phyloP scores from a whole-genome alignment of 1,139 yeast genomes.

The Blastobotrys indianensis region DNA sequence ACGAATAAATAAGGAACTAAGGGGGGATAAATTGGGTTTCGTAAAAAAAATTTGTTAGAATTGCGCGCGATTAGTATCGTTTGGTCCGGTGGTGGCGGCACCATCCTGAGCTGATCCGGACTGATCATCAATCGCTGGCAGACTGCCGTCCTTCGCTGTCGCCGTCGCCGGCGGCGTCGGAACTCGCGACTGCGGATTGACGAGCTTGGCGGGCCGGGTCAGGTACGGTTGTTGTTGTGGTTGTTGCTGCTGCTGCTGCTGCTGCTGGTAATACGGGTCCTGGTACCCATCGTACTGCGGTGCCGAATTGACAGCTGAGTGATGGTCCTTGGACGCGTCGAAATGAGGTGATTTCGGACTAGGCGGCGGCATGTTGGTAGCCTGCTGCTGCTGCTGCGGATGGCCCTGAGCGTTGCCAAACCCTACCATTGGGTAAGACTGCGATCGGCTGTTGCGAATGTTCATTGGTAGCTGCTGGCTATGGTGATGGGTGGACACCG shows the following conservation, averaged over 20 bases:
- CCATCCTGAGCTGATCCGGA: too few relatives aligned
- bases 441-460: slow-evolving; percentile 12
- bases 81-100: too few relatives aligned
- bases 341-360: background rate
- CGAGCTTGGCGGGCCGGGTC: too few relatives aligned
- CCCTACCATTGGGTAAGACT: slow-evolving; percentile 12
- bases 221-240: background rate
- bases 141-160: too few relatives aligned
- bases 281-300: slow-evolving; percentile 5
- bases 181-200: too few relatives aligned
- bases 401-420: background rate
- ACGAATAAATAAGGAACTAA: too few relatives aligned
- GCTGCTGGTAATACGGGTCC: slow-evolving; percentile 9
- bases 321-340: slow-evolving; percentile 2
- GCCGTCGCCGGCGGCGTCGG: too few relatives aligned
- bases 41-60: too few relatives aligned
- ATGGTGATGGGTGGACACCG: background rate
- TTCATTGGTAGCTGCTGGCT: background rate
- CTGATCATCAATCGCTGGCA: too few relatives aligned
- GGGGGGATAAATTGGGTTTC: too few relatives aligned
- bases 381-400: background rate
- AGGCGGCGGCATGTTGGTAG: slow-evolving; percentile 4
- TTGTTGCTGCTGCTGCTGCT: slow-evolving; percentile 11
- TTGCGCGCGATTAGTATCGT: too few relatives aligned
- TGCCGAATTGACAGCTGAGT: too few relatives aligned